These are phyloP conservation scores for Luvunga scandens DNA, from an alignment of 345 rosid genomes.

Conservation along the genomic window DNA sequence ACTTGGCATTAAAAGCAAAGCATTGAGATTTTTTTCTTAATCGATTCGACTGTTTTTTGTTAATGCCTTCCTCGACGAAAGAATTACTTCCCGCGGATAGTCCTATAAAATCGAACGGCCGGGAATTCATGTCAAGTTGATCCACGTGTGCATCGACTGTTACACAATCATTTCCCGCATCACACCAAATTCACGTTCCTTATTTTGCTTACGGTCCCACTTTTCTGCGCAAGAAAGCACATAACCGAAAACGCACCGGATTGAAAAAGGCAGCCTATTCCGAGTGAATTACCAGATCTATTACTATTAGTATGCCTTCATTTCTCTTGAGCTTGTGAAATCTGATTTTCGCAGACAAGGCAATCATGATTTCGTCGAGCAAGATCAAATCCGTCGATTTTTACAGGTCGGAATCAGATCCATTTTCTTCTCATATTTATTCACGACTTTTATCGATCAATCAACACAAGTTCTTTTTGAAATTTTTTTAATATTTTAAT, in stretches of 20 bases:
- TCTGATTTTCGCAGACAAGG: neutral
- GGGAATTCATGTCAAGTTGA: neutral
- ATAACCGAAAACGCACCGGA: neutral
- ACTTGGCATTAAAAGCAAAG: neutral
- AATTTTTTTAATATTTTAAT: neutral
- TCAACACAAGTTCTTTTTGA: neutral
- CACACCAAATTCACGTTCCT: neutral
- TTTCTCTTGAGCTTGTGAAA: neutral
- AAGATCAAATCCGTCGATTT: constrained; percentile 76
- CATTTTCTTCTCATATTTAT: neutral
- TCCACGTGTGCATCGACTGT: neutral
- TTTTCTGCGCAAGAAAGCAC: neutral
- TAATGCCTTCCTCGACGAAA: neutral
- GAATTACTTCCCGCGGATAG: neutral
- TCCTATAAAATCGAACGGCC: neutral
- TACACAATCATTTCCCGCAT: neutral
- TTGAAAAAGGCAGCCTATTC: neutral
- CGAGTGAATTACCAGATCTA: constrained; percentile 12
- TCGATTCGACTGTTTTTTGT: neutral
- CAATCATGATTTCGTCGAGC: constrained; percentile 57
- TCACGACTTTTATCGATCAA: neutral
- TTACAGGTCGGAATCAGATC: constrained; percentile 60
- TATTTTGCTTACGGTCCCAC: neutral
- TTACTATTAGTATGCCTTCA: constrained; percentile 10
- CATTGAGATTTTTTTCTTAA: neutral